Evolutionary conservation across 2,329 filamentous ascomycete species (phyloP), one percentile per base, ranked within the genome.

Genomic region (Penicillium sp.): DNA sequence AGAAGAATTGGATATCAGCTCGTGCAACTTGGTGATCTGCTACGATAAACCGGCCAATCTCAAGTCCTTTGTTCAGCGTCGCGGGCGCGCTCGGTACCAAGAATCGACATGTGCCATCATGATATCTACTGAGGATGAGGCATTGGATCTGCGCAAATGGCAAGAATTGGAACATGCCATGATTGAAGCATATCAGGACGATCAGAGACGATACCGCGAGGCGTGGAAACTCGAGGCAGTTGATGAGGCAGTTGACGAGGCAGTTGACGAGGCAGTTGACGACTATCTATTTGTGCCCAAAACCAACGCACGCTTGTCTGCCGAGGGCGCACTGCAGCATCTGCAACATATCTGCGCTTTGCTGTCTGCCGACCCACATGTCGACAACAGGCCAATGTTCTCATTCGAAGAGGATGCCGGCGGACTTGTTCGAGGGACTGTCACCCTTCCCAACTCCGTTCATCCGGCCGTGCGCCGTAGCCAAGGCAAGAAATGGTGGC

Each of bases 271-370:
- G 20, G 47, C 62, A 15, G 69, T 70, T 3, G 49, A 55, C 4
- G 67, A 71, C 15, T 54, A 60, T 12, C 73, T 79, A 47, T 59
- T 58, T 13, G 67, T 82, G 3, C 55, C 68, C 10, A 56, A 58
- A n/a, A 68, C 65, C 0, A 50, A 84, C 4, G 89, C 88, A 0
- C 69, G 82, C 10, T 72, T 96, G 12, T 87, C 87, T 9, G 76
- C 89, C 1, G 80, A 88, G 32, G 87, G 87, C 56, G 87, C 89
- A 0, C 81, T 85, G 42, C 69, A 77, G n/a, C 89, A 93, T 66
- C 77, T 97, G 1, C 76, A 87, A 41, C 89, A 95, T 67, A 95
- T 96, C 59, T 96, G 91, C 66, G 73, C 75, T 0, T 77, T 78
- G 0, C 66, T 90, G 0, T 77, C 80, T 0, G 71, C 73, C 0